Percentiles rank a stretch among this genome's conserved stretches.
Conservation (phyloP, 1,284 basidiomycete genomes). For the Fomitopsis betulina region DNA sequence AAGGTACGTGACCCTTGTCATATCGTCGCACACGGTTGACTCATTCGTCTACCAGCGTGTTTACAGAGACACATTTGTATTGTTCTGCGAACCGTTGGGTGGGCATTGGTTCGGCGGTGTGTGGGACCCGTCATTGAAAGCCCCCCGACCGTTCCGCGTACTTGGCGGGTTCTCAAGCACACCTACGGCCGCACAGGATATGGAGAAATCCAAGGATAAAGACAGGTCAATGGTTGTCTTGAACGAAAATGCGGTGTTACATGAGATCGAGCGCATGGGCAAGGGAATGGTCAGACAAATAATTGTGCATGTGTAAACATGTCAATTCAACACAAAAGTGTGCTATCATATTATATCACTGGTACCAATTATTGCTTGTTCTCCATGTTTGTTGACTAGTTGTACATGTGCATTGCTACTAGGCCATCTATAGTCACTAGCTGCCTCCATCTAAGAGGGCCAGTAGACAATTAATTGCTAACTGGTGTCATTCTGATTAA, state of each 20-base stretch:
- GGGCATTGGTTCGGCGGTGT: constrained; percentile 79
- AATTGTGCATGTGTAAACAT: constrained; percentile 9
- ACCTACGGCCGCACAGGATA: constrained; percentile 34
- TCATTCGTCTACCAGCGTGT: constrained; percentile 41
- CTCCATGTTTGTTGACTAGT: too few relatives aligned
- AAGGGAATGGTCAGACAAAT: constrained; percentile 61
- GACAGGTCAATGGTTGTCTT: constrained; percentile 63
- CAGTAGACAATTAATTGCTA: too few relatives aligned
- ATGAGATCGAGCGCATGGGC: constrained; percentile 81
- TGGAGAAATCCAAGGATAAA: constrained; percentile 38
- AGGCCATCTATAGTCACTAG: too few relatives aligned
- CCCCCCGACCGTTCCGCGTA: constrained; percentile 70
- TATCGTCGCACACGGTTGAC: background rate
- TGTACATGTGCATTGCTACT: too few relatives aligned
- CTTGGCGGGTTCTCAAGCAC: constrained; percentile 75
- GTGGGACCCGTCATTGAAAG: constrained; percentile 76
- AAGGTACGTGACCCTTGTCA: constrained; percentile 39
- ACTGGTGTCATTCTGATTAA: too few relatives aligned
- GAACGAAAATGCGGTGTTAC: constrained; percentile 67
- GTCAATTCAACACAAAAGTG: too few relatives aligned
- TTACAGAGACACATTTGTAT: constrained; percentile 75
- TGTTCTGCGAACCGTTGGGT: constrained; percentile 86
- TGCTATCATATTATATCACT: too few relatives aligned
- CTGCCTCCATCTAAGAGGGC: too few relatives aligned
- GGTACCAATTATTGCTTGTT: too few relatives aligned